These are phyloP conservation scores for Corymbia maculata DNA, from an alignment of 345 rosid genomes.

Conservation along the genomic window DNA sequence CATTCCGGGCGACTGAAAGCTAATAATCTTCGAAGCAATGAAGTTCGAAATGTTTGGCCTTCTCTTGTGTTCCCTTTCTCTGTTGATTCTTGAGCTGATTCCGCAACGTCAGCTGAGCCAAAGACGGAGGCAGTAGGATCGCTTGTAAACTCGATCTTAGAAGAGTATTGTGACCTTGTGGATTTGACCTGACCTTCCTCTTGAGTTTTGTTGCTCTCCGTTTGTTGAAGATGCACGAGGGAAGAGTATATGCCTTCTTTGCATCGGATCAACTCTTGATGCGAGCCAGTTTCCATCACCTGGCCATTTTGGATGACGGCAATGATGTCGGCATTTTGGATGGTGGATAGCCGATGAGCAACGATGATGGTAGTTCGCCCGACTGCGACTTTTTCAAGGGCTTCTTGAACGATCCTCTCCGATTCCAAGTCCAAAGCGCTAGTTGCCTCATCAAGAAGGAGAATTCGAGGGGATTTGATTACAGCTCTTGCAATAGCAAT, in stretches of 20 bases:
- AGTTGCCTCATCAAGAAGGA: conserved; percentile 35
- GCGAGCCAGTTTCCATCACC: conserved; percentile 19
- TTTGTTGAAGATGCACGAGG: background rate
- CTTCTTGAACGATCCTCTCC: conserved; percentile 19
- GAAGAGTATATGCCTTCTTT: conserved; percentile 9
- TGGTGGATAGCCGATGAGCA: conserved; percentile 29
- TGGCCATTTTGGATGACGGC: conserved; percentile 17
- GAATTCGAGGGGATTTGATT: conserved; percentile 23
- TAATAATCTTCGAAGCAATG: conserved; percentile 12
- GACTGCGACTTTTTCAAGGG: conserved; percentile 14
- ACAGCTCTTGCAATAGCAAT: conserved; percentile 32
- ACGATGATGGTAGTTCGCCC: conserved; percentile 22
- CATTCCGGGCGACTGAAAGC: conserved; percentile 16
- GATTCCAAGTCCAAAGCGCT: conserved; percentile 30
- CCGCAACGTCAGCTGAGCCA: background rate
- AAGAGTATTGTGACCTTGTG: background rate
- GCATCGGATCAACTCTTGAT: conserved; percentile 9
- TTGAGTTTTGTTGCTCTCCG: background rate
- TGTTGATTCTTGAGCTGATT: background rate
- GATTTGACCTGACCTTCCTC: background rate
- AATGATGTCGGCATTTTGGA: conserved; percentile 11
- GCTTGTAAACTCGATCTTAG: background rate
- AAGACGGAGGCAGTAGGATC: background rate
- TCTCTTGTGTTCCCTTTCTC: background rate
- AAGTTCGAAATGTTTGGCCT: background rate